Base-by-base conservation (phyloP, 345 rosid genomes). In the Gossypium ekmanianum region DNA sequence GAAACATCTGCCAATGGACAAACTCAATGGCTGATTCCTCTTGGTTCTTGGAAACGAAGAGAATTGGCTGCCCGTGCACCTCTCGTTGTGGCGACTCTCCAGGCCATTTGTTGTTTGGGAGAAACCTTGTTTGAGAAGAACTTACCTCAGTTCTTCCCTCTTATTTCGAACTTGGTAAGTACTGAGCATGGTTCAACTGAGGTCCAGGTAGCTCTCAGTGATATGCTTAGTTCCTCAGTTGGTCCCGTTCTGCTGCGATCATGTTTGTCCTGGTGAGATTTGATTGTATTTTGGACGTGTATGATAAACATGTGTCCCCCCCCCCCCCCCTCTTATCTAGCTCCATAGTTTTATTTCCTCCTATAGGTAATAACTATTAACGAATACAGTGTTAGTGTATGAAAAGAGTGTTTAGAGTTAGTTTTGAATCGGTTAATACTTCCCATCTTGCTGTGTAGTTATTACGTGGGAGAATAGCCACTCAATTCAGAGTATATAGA, bases 141-240 rank as follows among this genome's bases (percentile, higher is more conserved):
- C 84, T 71, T 93, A 68, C 74, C 84, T 61, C 73, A 54, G 74
- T 87, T 94, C 84, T 94, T 94, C 74, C 98, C 98, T 0, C 86
- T 94, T 54, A 84, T 94, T 63, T 87, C 89, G 22, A 82, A 87
- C 84, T 86, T 94, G 87, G 81, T 92, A 82, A 89, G 97, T 79
- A 90, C 98, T 68, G 97, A 94, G 76, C 98, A 94, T 54, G 98
- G 98, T 34, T 88, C 98, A 6, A 87, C 84, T 58, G 98, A 94
- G 79, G 94, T 94, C 57, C 98, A 89, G 84, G 77, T 86, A 73
- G 98, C 98, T 70, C 95, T 94, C 71, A 88, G 98, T 70, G 97
- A 91, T 75, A 91, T 93, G 92, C 90, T 94, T 41, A 84, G 87
- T 77, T 84, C 91, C 59, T 89, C 93, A 5, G 92, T 94, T 39